Evolutionary conservation across 352 stramenopile species (phyloP), one percentile per base, ranked within the genome.

Genomic region (Phytopythium mirpurense): DNA sequence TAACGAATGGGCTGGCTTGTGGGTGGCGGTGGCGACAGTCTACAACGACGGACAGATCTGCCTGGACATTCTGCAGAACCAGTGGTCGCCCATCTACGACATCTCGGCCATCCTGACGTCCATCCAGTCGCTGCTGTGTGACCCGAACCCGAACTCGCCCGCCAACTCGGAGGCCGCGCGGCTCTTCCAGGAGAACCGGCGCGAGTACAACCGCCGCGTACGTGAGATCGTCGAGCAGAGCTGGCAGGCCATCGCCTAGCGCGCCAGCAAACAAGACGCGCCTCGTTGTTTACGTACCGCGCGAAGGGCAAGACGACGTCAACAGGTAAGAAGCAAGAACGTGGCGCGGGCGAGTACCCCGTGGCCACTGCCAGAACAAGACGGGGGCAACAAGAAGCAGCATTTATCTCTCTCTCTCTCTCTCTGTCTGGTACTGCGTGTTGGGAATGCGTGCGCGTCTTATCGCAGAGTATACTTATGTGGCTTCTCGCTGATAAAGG

Each of bases 81-180:
- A 99, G 72, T 99, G 97, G 97, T 98, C 90, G 71, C 98, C 97
- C 16, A 99, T 99, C 72, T 99, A 99, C 72, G 97, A 99, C 67
- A 99, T 99, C 68, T 98, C 93, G 27, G 96, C 97, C 26, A 99
- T 99, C 71, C 79, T 99, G 51, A 99, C 96, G 37, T 98, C 91
- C 60, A 99, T 99, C 67, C 97, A 99, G 83, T 99, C 94, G 65
- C 72, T 99, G 43, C 77, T 99, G 53, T 99, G 95, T 63, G 97
- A 99, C 76, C 98, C 97, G 7, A 99, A 99, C 73, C 97, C 97
- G 44, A 96, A 98, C 27, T 99, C 94, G 59, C 98, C 97, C 10
- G 98, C 98, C 18, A 99, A 99, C 79, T 98, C 92, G 27, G 97
- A 99, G 73, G 97, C 97, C 2, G 95, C 93, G 56, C 78, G 95